phyloP scores from a whole-genome alignment of 1,139 yeast species.

The Taiozyma sp. region DNA sequence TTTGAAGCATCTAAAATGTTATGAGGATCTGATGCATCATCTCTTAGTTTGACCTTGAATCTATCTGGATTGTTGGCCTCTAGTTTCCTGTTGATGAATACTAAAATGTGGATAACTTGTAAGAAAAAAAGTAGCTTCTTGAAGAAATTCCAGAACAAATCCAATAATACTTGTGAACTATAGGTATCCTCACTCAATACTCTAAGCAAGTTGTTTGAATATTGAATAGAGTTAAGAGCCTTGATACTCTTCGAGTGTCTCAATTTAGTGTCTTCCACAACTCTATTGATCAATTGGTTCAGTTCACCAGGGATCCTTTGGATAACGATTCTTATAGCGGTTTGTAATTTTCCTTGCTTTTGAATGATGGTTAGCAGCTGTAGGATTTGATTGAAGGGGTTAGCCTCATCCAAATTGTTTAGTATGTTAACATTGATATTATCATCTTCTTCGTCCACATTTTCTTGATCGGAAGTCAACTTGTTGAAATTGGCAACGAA shows the following conservation, averaged over 20 bases:
- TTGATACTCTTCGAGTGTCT: slow-evolving; percentile 40
- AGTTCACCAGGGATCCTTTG: slow-evolving; percentile 44
- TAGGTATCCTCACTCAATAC: slow-evolving; percentile 31
- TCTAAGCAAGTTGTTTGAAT: neutral
- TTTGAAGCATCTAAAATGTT: slow-evolving; percentile 37
- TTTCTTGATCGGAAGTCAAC: neutral
- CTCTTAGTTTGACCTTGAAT: neutral
- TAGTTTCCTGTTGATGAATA: slow-evolving; percentile 42
- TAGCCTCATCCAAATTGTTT: slow-evolving; percentile 30
- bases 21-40: neutral
- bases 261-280: slow-evolving; percentile 59
- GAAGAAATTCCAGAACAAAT: slow-evolving; percentile 65
- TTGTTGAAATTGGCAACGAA: slow-evolving; percentile 35
- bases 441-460: slow-evolving; percentile 5
- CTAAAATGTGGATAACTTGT: slow-evolving; percentile 65
- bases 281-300: slow-evolving; percentile 49
- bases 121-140: slow-evolving; percentile 56
- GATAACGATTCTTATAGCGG: slow-evolving; percentile 50
- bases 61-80: slow-evolving; percentile 22
- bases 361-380: slow-evolving; percentile 53
- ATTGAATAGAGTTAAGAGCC: slow-evolving; percentile 12
- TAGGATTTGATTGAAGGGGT: slow-evolving; percentile 52
- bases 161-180: slow-evolving; percentile 56
- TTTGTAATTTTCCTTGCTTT: slow-evolving; percentile 57
- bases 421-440: slow-evolving; percentile 4